Base-by-base conservation (phyloP, 2,329 filamentous ascomycete genomes). In the Hypoxylon sp. region DNA sequence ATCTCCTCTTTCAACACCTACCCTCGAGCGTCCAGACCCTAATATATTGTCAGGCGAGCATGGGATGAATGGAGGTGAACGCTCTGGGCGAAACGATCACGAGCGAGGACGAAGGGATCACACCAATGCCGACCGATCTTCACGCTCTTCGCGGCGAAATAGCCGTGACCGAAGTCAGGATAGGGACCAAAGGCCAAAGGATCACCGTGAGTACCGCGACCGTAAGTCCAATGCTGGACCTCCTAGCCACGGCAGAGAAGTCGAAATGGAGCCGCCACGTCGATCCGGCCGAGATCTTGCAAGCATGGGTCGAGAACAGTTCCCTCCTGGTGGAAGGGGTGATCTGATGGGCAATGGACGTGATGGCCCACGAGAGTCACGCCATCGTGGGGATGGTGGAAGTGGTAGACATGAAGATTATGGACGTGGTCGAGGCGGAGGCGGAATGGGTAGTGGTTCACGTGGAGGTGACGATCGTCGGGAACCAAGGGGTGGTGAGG, bases 121-220 rank as follows among this genome's bases (percentile, higher is more conserved):
- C 53, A 82, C 85, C 1, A 78, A 80, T 28, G 75, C 75, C 0
- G 82, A 84, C 14, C 77, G 80, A 42, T 72, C 77, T 14, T 79
- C 72, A 65, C 80, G 71, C 68, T 72, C 70, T 50, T 82, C 74
- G 20, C 80, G 83, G n/a, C 81, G 84, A 26, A 80, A 76, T 68
- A 86, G 84, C 64, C 81, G 83, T 38, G 84, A 86, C 51, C 80
- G 81, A 20, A 85, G 80, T 63, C 72, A 78, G 4, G 80, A 80
- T 11, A 80, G 83, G 36, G 84, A 85, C 8, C 77, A 81, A 22
- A 81, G 84, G 14, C 65, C 73, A 24, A 76, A 75, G 61, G 73
- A 76, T 2, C 67, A 72, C 44, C 72, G 73, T 24, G 74, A 77
- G 14, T 72, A 74, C 46, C 65, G 75, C 54, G 70, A 75, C 20